These are phyloP conservation scores for Aspergillus nomiae DNA, from an alignment of 2,329 filamentous ascomycete genomes.

Conservation along the genomic window DNA sequence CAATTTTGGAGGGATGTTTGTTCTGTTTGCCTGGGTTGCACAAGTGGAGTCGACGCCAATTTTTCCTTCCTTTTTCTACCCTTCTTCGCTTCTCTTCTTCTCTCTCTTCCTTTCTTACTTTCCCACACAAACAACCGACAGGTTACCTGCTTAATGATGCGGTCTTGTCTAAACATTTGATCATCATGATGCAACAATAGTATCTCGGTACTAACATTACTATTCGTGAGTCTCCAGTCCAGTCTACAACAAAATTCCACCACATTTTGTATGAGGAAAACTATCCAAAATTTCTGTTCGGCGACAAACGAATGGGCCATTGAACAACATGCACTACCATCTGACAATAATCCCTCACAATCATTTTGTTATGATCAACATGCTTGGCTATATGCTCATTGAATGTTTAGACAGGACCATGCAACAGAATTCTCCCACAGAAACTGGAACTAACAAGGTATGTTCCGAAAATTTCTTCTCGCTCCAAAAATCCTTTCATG, in stretches of 20 bases:
- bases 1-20: conserved; percentile 38
- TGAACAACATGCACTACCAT: conserved; percentile 66
- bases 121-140: conserved; percentile 13
- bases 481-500: conserved; percentile 32
- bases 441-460: conserved; percentile 17
- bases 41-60: conserved; percentile 17
- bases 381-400: conserved; percentile 14
- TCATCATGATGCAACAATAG: neutral
- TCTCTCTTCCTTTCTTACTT: conserved; percentile 24
- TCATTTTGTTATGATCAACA: conserved; percentile 2
- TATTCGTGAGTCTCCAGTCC: conserved; percentile 29
- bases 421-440: neutral
- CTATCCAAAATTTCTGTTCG: conserved; percentile 54
- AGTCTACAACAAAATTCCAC: neutral
- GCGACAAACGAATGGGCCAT: conserved; percentile 58
- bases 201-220: conserved; percentile 18
- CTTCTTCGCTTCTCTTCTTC: conserved; percentile 19
- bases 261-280: conserved; percentile 50
- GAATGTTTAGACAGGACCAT: neutral
- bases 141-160: conserved; percentile 25
- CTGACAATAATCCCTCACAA: conserved; percentile 41
- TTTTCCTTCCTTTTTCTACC: conserved; percentile 22
- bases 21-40: conserved; percentile 35
- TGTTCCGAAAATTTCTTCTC: neutral
- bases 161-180: conserved; percentile 1